Evolutionary conservation across 2,329 filamentous ascomycete genomes (phyloP), one percentile per base, ranked within the genome.

Genomic region (Neofusicoccum cordaticola): DNA sequence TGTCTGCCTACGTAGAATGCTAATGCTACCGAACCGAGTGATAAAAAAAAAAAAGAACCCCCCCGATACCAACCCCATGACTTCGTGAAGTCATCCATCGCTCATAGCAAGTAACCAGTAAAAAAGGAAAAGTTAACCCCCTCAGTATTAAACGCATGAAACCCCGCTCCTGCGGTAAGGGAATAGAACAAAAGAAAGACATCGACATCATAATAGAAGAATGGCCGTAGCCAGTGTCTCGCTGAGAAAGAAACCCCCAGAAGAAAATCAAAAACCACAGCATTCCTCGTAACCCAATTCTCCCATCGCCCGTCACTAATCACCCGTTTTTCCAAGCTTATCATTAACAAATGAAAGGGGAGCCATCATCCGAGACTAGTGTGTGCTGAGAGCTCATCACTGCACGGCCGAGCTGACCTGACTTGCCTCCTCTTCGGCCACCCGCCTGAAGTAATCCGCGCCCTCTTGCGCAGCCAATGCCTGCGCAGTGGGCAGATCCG

Each of bases 371-470:
- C 27, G 27, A 31, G 27, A 31, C 4, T 5, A 5, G 27, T 7
- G 27, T 7, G 27, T 31, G 27, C 1, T 12, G 2, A 58, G 17
- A 19, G 4, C 11, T 15, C 27, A 11, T 60, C 56, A 60, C n/a
- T 47, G 56, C 31, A 60, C 5, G 4, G 56, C 56, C 34, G 56
- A 60, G 13, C 61, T 63, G 2, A 65, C 63, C 44, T 44, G 41
- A 17, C 63, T 73, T 44, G 74, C 75, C 62, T 69, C 70, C 51
- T 77, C 75, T 65, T 77, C 75, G 6, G 74, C 75, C 2, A 70
- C 71, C 1, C 75, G 66, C 9, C 75, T 68, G 68, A 77, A 78
- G 64, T 75, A 77, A 64, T 77, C 75, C 19, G 73, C 73, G 27
- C 71, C 68, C 27, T 70, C 68, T 19, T 5, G 19, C 22, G 69